phyloP scores from a whole-genome alignment of 2,329 filamentous ascomycete genomes.

The Aspergillus vadensis region DNA sequence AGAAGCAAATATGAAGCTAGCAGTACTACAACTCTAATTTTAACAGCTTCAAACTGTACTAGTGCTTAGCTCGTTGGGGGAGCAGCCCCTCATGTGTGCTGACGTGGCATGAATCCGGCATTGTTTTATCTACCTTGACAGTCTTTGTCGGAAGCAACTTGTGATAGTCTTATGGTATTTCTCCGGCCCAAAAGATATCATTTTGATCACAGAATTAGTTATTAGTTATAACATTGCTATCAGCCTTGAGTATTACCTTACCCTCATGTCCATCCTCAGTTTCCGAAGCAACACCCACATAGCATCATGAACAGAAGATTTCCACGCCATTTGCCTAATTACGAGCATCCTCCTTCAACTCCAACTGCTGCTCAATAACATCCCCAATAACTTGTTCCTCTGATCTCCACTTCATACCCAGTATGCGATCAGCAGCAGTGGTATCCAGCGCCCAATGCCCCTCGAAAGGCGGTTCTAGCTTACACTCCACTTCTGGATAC shows the following conservation, averaged over 20 bases:
- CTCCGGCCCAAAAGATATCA: too few relatives aligned
- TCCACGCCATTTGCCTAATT: background rate
- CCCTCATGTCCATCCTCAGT: too few relatives aligned
- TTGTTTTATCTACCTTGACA: too few relatives aligned
- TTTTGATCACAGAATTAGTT: too few relatives aligned
- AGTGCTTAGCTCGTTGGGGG: background rate
- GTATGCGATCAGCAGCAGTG: constrained; percentile 56
- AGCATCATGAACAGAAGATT: background rate
- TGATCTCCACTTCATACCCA: constrained; percentile 15
- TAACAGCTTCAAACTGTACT: too few relatives aligned
- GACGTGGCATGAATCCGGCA: background rate
- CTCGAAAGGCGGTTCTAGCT: constrained; percentile 29
- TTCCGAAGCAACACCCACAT: background rate
- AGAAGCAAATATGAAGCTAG: too few relatives aligned
- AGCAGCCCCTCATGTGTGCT: background rate
- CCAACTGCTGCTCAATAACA: constrained; percentile 22
- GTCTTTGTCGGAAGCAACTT: too few relatives aligned
- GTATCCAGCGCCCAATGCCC: constrained; percentile 75
- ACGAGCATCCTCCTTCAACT: background rate
- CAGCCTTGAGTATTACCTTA: too few relatives aligned
- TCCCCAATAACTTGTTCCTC: constrained; percentile 17
- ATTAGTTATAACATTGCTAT: too few relatives aligned
- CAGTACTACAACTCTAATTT: too few relatives aligned
- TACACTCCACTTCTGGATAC: constrained; percentile 14
- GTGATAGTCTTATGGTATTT: too few relatives aligned